Base-by-base conservation (phyloP, 768 basidiomycete genomes). In the Clitopilus hobsonii region DNA sequence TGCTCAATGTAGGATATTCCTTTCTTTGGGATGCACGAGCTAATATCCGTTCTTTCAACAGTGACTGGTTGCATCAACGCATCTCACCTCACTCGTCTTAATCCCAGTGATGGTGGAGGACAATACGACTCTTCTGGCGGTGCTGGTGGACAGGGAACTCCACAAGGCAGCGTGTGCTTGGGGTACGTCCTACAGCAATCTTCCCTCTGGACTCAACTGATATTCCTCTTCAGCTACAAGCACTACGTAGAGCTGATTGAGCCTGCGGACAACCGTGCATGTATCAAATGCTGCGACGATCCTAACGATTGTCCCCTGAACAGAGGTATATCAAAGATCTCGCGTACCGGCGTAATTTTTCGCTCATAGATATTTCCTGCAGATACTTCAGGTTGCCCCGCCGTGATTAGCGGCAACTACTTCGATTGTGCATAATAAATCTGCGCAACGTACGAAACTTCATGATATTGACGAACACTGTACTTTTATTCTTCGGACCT, bases 91-190 rank as follows among this genome's bases (percentile, higher is more conserved):
- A 67, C 66, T 58, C 67, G 78, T 2, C 60, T 83, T 23, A 78
- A 79, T 59, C 62, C 72, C 1, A 63, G 67, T 45, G 81, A 82
- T 58, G 67, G 64, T 3, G 81, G 81, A 4, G 81, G 81, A 1
- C 80, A 83, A 60, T 83, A 83, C 61, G 81, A 82, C 61, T 81
- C 80, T 28, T 79, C 74, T 55, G 81, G 81, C 25, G 81, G 81
- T 4, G 66, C 57, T 2, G 71, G 69, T 27, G 79, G 79, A 11
- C 59, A 56, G 11, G 81, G 81, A 0, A 82, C 82, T 59, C 80
- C 81, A 0, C 64, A 67, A 36, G 79, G 73, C 11, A 81, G 78
- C 55, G 71, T 74, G 6, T 83, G 81, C 58, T 61, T 74, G 10
- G 80, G 79, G 75, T 79, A 49, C 26, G 72, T 1, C 24, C 27